Evolutionary conservation across 2,329 filamentous ascomycete genomes (phyloP).

Genomic region (Fusarium dimerum): DNA sequence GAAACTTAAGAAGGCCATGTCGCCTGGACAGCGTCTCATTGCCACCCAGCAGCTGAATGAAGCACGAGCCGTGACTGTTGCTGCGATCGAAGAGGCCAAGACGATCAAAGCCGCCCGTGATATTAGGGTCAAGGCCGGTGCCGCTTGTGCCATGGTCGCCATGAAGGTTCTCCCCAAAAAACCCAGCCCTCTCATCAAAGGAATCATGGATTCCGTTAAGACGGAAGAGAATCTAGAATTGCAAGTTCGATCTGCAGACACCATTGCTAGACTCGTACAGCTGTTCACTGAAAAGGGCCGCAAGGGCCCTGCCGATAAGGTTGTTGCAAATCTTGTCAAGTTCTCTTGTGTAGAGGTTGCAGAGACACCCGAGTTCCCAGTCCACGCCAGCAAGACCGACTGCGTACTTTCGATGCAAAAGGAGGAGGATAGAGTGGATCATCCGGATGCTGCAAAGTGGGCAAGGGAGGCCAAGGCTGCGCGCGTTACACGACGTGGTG

Average conservation of each 20-base stretch:
- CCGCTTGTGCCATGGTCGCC: conserved; percentile 85
- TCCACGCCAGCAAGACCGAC: conserved; percentile 75
- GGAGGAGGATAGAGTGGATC: conserved; percentile 93
- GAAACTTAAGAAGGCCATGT: conserved; percentile 82
- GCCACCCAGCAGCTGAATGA: conserved; percentile 78
- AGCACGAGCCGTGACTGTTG: conserved; percentile 67
- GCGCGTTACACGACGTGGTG: conserved; percentile 85
- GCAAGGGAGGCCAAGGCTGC: conserved; percentile 87
- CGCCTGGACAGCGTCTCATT: conserved; percentile 83
- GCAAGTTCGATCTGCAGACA: conserved; percentile 81
- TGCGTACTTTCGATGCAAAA: conserved; percentile 93
- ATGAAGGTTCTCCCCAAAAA: conserved; percentile 89
- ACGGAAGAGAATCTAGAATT: conserved; percentile 88
- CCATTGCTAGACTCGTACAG: conserved; percentile 82
- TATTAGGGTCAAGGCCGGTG: conserved; percentile 80
- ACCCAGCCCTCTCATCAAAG: conserved; percentile 88
- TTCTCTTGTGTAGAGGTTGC: conserved; percentile 98
- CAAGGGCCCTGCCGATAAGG: conserved; percentile 87
- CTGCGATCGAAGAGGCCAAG: conserved; percentile 78
- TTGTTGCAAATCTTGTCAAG: conserved; percentile 92
- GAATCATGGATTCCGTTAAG: conserved; percentile 98
- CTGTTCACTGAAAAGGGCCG: conserved; percentile 80
- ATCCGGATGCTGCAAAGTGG: conserved; percentile 86
- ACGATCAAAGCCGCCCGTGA: conserved; percentile 79
- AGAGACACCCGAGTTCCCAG: conserved; percentile 92